Percentiles rank a stretch among this genome's conserved stretches.
These are phyloP conservation scores for Rhododendron henanense DNA, from an alignment of 148 eudicot genomes.

Conservation along the genomic window DNA sequence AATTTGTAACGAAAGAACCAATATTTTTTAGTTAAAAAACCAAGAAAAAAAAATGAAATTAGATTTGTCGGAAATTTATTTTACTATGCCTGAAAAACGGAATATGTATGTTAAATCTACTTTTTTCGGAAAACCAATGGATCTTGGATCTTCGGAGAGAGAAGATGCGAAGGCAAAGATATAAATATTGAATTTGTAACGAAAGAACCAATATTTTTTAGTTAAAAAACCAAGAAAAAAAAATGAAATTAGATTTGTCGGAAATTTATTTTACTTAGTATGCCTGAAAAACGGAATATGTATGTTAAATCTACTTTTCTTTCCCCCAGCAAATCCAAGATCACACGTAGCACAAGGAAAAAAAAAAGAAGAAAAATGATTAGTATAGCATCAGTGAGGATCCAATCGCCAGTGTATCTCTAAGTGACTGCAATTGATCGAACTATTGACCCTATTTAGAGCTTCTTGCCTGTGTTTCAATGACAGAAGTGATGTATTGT, in stretches of 20 bases:
- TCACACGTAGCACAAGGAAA: not conserved
- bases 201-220: not conserved
- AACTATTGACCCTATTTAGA: too few species aligned
- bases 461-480: too few species aligned
- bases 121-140: not conserved
- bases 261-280: not conserved
- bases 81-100: not conserved
- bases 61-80: not conserved
- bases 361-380: not conserved
- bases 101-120: too few species aligned
- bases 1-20: not conserved
- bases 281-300: not conserved
- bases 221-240: not conserved
- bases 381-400: not conserved
- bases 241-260: too few species aligned
- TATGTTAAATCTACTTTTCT: too few species aligned
- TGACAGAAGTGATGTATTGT: too few species aligned
- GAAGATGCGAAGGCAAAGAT: not conserved
- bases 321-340: not conserved
- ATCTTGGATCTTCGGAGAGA: not conserved
- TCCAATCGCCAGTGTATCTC: too few species aligned
- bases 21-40: not conserved
- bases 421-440: too few species aligned
- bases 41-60: not conserved
- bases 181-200: not conserved